Conservation (phyloP, 1,139 yeast species). For the Candida tetrigidarum region DNA sequence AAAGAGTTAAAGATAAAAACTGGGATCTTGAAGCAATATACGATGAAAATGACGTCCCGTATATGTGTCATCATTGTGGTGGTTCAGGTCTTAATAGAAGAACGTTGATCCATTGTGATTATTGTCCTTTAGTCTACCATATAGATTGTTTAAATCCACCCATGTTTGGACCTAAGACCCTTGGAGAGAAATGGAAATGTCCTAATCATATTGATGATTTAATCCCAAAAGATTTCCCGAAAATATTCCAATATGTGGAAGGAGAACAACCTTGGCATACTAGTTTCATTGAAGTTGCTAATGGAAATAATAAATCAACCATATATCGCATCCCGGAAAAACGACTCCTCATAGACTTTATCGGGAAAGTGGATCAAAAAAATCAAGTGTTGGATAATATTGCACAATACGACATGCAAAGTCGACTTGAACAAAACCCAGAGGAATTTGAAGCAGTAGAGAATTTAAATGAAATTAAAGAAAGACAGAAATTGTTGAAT, state of each 20-base stretch:
- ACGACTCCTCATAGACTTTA: conserved; percentile 76
- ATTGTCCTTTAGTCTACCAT: conserved; percentile 90
- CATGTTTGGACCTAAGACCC: conserved; percentile 69
- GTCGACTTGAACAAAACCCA: conserved; percentile 23
- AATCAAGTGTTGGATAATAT: conserved; percentile 29
- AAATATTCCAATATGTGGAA: conserved; percentile 55
- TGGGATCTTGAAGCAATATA: conserved; percentile 68
- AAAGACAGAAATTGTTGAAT: conserved; percentile 23
- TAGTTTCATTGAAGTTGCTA: conserved; percentile 39
- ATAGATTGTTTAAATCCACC: conserved; percentile 87
- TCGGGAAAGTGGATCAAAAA: conserved; percentile 52
- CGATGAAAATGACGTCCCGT: conserved; percentile 66
- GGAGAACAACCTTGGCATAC: conserved; percentile 49
- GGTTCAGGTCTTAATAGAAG: conserved; percentile 60
- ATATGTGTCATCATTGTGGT: conserved; percentile 78
- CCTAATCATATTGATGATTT: conserved; percentile 81
- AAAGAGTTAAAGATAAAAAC: conserved; percentile 44
- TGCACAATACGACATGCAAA: conserved; percentile 24
- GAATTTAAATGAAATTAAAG: conserved; percentile 26
- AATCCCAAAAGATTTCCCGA: conserved; percentile 34
- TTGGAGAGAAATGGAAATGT: conserved; percentile 91
- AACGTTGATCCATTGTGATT: conserved; percentile 77
- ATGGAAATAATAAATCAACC: conserved; percentile 38
- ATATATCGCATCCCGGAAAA: conserved; percentile 73
- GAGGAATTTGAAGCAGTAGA: conserved; percentile 29